Conservation (phyloP, 495 filamentous ascomycete genomes). For the Mycothermus thermophilus region DNA sequence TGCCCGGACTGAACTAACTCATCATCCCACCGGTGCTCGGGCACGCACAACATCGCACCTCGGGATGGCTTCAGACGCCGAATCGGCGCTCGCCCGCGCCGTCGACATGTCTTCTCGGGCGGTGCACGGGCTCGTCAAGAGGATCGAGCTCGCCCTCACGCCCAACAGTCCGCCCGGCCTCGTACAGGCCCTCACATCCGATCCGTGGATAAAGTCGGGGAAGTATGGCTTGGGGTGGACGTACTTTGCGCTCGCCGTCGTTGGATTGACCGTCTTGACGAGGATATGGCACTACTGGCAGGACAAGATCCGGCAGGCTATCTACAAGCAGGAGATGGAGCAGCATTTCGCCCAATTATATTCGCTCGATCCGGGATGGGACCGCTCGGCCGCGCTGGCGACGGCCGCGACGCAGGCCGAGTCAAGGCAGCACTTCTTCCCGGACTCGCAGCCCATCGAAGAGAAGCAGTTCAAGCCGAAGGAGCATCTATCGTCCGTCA, state of each 20-base stretch:
- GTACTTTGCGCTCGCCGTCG: slow-evolving; percentile 64
- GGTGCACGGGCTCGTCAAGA: slow-evolving; percentile 43
- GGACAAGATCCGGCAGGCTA: slow-evolving; percentile 73
- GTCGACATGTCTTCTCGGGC: slow-evolving; percentile 14
- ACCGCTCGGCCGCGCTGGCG: slow-evolving; percentile 51
- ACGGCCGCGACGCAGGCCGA: slow-evolving; percentile 43
- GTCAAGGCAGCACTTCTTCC: slow-evolving; percentile 56
- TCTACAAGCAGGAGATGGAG: slow-evolving; percentile 60
- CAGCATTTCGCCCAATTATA: slow-evolving; percentile 41
- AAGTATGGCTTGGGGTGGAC: slow-evolving; percentile 84
- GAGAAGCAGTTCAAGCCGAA: slow-evolving; percentile 45
- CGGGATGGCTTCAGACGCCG: slow-evolving; percentile 17
- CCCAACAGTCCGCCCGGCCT: slow-evolving; percentile 55
- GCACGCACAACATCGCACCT: not conserved
- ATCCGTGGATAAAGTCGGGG: slow-evolving; percentile 66
- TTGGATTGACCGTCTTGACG: slow-evolving; percentile 47
- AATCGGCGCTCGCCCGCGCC: slow-evolving; percentile 11
- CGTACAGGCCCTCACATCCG: slow-evolving; percentile 57
- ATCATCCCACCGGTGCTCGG: slow-evolving; percentile 1
- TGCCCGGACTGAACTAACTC: slow-evolving; percentile 1
- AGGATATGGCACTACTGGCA: slow-evolving; percentile 74
- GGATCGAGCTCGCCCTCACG: slow-evolving; percentile 59
- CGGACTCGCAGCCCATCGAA: slow-evolving; percentile 31
- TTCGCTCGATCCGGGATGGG: slow-evolving; percentile 43
- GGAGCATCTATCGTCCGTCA: slow-evolving; percentile 53